These are phyloP conservation scores for Knufia fluminis DNA, from an alignment of 2,329 filamentous ascomycete genomes.

Conservation along the genomic window DNA sequence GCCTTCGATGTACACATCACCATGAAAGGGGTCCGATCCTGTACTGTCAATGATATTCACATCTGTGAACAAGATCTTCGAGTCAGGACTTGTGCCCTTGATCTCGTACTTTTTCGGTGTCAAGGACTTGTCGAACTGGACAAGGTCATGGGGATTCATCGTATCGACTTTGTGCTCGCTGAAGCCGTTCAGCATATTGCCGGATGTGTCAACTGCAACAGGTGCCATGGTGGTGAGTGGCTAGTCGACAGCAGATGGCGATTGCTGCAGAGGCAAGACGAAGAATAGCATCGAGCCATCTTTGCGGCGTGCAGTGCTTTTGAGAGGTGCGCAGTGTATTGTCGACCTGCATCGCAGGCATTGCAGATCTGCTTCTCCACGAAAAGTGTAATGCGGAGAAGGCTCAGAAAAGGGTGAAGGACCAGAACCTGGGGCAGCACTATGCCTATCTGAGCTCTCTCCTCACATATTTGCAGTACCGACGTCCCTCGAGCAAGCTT, in stretches of 20 bases:
- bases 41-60: conserved; percentile 36
- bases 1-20: conserved; percentile 33
- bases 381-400: background rate
- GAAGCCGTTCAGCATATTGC: conserved; percentile 9
- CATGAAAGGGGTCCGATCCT: conserved; percentile 29
- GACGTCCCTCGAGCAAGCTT: no score
- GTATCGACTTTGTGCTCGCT: conserved; percentile 6
- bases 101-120: conserved; percentile 30
- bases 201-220: background rate
- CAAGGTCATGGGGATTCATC: conserved; percentile 8
- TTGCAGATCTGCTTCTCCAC: background rate
- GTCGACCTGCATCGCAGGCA: no score
- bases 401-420: background rate
- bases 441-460: background rate
- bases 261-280: background rate
- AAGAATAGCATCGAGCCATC: no score
- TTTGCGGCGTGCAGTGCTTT: no score
- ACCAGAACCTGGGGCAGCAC: background rate
- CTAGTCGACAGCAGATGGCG: background rate
- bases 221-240: conserved; percentile 4
- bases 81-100: conserved; percentile 27
- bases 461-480: background rate
- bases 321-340: no score
- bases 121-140: conserved; percentile 27
- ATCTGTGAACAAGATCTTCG: conserved; percentile 30